Base-by-base conservation (phyloP, 106 monocot species). In the Triglochin maritima region DNA sequence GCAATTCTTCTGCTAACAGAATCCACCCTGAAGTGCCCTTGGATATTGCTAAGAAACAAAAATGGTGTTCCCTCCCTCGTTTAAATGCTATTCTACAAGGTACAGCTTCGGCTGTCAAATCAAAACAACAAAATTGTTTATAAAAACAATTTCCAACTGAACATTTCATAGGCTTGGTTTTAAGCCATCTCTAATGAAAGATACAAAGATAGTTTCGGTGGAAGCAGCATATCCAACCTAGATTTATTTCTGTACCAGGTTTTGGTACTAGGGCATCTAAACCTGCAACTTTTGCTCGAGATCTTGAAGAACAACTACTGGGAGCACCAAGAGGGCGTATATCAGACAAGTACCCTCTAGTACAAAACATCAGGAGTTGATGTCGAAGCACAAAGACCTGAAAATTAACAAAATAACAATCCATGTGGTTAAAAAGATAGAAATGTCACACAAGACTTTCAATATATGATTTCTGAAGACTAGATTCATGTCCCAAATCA, bases 51-150 rank as follows among this genome's bases (percentile, higher is more conserved):
- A 91, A 65, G 75, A 96, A 91, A 16, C 59, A 75, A 12, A 91
- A 85, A 57, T 88, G 83, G 46, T 83, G 86, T 74, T 96, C 96
- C 81, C 86, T 96, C 13, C 96, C 96, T 73, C 90, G 88, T 68
- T 96, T 91, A 69, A 96, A 96, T 75, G 96, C 96, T 84, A 96
- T 91, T 81, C 91, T 85, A 74, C 96, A 96, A 63, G 83, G 81
- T 51, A 96, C 44, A 48, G 88, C 81, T 66, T 86, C 80, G 54
- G 47, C 95, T 95, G 79, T 53, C 78, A 71, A 68, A 67, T 9
- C 8, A 53, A 75, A 47, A 54, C 56, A 17, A 41, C 42, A 50
- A 17, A 60, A 52, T 68, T 71, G 9, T 54, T 60, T 62, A 66
- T 58, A 17, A 56, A 48, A 5, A 41, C 47, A 46, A 64, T 64